Evolutionary conservation across 805 yeast genomes (phyloP), one percentile per base, ranked within the genome.

Genomic region (Myxozyma melibiosi): DNA sequence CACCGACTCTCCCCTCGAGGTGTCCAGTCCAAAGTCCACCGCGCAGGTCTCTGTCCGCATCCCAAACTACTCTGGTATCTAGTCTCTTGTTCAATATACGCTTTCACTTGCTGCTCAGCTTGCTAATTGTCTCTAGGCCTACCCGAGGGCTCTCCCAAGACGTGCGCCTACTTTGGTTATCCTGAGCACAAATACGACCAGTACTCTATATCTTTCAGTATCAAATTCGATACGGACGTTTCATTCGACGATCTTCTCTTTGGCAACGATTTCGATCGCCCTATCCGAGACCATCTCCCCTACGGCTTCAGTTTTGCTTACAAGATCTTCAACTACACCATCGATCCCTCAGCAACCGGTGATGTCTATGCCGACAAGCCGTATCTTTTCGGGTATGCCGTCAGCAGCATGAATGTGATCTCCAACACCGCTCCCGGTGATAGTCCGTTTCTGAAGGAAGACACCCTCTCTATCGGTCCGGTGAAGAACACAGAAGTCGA

Each of bases 201-300:
- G 9, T 64, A 71, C 55, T 74, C 79, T 33, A 66, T 78, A 50
- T 74, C 74, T 65, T 65, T 78, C 56, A 47, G 66, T 53, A 75
- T 81, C 57, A 71, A 65, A 9, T 86, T 85, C 41, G 71, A 66
- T 27, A 53, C 52, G 9, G 53, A 50, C 30, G 44, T 35, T 46
- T 54, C 47, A 61, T 58, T 57, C 2, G 74, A 79, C 40, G 76
- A 77, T n/a, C 70, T 85, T 39, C 57, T 81, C n/a, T 85, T 82
- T 71, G 90, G 90, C 1, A 85, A 85, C 66, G 90, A 85, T 65
- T 83, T 84, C 67, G 80, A 78, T 8, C 67, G 73, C n/a, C 84
- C 88, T 0, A 78, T 85, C 31, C 72, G 77, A 31, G 83, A 83
- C 46, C 75, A 75, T 52, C 75, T 85, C 9, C 90, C 90, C 2